Percentiles rank a stretch among this genome's conserved stretches.
Conservation (phyloP, 2,329 filamentous ascomycete species). For the Fusarium sp. region DNA sequence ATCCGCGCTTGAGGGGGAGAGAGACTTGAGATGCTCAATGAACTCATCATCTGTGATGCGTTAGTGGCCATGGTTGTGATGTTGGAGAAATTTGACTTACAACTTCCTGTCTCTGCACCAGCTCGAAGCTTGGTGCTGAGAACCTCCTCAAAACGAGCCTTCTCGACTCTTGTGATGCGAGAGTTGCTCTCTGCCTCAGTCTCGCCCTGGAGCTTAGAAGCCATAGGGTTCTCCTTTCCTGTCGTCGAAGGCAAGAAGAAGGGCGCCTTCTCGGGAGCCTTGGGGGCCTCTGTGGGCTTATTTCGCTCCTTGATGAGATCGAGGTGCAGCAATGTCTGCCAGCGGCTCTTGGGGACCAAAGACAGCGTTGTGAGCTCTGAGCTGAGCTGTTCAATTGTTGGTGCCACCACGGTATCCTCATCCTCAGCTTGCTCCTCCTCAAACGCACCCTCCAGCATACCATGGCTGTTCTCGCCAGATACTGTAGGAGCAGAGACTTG, state of each 20-base stretch:
- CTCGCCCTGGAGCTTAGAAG: conserved; percentile 43
- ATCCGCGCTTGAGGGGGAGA: conserved; percentile 87
- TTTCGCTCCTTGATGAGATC: conserved; percentile 94
- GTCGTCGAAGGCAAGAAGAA: conserved; percentile 87
- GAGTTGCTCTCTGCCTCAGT: conserved; percentile 62
- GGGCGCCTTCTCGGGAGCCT: conserved; percentile 90
- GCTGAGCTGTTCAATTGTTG: conserved; percentile 79
- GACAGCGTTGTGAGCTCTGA: conserved; percentile 87
- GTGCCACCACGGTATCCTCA: conserved; percentile 64
- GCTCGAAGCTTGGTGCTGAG: conserved; percentile 67
- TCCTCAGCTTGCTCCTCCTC: conserved; percentile 63
- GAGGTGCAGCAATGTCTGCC: conserved; percentile 93
- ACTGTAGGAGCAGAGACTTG: conserved; percentile 74
- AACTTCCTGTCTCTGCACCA: conserved; percentile 66
- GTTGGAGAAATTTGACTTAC: conserved; percentile 55
- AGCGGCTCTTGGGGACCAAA: conserved; percentile 86
- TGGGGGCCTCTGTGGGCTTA: conserved; percentile 90
- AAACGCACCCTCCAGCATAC: conserved; percentile 80
- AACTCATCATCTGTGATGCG: conserved; percentile 66
- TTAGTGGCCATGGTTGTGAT: conserved; percentile 29
- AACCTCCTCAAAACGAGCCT: conserved; percentile 63
- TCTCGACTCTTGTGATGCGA: conserved; percentile 75
- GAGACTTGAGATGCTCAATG: conserved; percentile 79
- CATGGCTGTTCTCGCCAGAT: conserved; percentile 83
- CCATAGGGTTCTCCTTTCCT: conserved; percentile 55